Base-by-base conservation (phyloP, 768 basidiomycete genomes). In the Tricholoma saponaceum region DNA sequence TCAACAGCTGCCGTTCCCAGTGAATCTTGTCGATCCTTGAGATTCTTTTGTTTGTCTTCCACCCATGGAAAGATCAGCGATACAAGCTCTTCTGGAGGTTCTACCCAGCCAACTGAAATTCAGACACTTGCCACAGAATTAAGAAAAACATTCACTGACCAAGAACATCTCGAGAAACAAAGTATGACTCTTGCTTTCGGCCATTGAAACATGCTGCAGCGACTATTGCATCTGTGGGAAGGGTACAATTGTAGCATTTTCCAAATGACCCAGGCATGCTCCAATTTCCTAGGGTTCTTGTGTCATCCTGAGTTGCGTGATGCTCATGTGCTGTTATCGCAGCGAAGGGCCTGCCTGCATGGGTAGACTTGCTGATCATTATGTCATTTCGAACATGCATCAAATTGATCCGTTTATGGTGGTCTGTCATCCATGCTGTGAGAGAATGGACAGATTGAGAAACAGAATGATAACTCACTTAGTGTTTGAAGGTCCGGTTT, bases 241-340 rank as follows among this genome's bases (percentile, higher is more conserved):
- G 59, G 0, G 62, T 58, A 6, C 64, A 60, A 51, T 74, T 67
- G 58, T 76, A 76, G 23, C 50, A 64, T 57, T 12, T 58, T 51
- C 8, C 58, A 58, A 55, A 64, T 30, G 28, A 30, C 13, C 63
- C 72, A n/a, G 59, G 61, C n/a, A 55, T 54, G 30, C 60, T 65
- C 73, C 74, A 76, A 6, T 63, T 58, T 12, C 72, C 72, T 28
- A 74, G 65, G 1, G 69, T 70, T 58, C 71, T 74, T 1, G 66
- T 64, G 30, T 68, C 69, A 10, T 51, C 57, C 0, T 37, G 55
- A 14, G 61, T 61, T 0, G 71, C 69, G 32, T 73, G 68, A 57
- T 74, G 67, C n/a, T 64, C 47, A 12, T 64, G 60, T 7, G 70
- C 66, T 3, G 63, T 69, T 35, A 59, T 56, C 0, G 74, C 74